Evolutionary conservation across 306 rosid species (phyloP), one percentile per base, ranked within the genome.

Genomic region (Cicer yamashitae): DNA sequence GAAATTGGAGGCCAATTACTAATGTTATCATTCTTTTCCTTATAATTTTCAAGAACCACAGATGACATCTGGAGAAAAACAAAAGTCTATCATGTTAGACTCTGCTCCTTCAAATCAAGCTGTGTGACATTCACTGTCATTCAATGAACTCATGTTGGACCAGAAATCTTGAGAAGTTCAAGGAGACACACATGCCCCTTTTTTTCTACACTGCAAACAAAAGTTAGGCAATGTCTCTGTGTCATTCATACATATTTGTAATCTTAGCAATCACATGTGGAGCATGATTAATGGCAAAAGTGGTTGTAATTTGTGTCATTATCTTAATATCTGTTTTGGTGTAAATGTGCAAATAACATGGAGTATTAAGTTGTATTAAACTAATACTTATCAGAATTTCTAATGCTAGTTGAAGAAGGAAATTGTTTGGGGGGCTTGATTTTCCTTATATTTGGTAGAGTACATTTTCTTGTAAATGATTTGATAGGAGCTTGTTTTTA

Each of bases 41-140:
- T 74, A 22, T 4, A 17, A 17, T 54, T 43, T 67, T 46, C 78
- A 83, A 93, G 97, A 85, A 66, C 86, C 98, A 78, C 86, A 83
- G 53, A 67, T 83, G 64, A 63, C 81, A 15, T 82, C 68, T 7
- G 87, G 66, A 87, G 88, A 83, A 43, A 83, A 82, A 79, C 81
- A 78, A 38, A 87, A 80, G 74, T 48, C 81, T 57, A 70, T 68
- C 76, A 67, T 60, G 45, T 56, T 50, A 30, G 87, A 67, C 53
- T 53, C 84, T 45, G 62, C 76, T 15, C 61, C 78, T 78, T 77
- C 84, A 46, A 81, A 82, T 76, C 74, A 79, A 79, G 50, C 84
- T 75, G 70, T 82, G 52, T 85, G 62, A 80, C 77, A 52, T 52
- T 68, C 48, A 44, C 14, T 50, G 74, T 78, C 82, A 61, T 75